Conservation (phyloP, 208 protist genomes). For the Leishmania gerbilli region DNA sequence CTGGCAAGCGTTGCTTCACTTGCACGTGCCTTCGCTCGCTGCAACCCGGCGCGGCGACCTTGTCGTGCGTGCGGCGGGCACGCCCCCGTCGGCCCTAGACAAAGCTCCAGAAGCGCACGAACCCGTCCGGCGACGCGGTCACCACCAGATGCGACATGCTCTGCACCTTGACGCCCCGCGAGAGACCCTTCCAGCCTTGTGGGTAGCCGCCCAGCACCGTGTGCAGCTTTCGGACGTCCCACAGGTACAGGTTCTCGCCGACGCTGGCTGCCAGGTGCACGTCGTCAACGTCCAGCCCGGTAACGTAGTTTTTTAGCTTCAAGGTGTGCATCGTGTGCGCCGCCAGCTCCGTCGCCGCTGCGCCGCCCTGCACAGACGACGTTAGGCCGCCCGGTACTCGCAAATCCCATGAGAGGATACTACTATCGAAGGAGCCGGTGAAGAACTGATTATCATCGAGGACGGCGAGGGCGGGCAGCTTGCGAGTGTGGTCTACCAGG, state of each 20-base stretch:
- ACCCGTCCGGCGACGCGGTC: constrained; percentile 80
- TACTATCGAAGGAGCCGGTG: constrained; percentile 80
- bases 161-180: constrained; percentile 70
- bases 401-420: constrained; percentile 82
- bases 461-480: constrained; percentile 77
- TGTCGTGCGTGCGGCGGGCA: background rate
- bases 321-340: constrained; percentile 67
- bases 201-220: constrained; percentile 76
- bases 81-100: constrained; percentile 31
- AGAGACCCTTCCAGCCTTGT: constrained; percentile 80
- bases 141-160: constrained; percentile 54
- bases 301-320: constrained; percentile 84
- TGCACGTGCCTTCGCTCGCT: background rate
- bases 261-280: constrained; percentile 75
- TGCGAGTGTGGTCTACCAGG: constrained; percentile 65
- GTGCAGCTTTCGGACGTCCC: constrained; percentile 79
- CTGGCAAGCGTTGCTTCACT: background rate
- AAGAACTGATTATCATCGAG: constrained; percentile 78
- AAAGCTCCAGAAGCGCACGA: constrained; percentile 83
- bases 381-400: constrained; percentile 49
- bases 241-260: constrained; percentile 83
- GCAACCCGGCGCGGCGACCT: background rate
- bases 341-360: constrained; percentile 18
- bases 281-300: constrained; percentile 77
- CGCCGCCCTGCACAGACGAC: constrained; percentile 26